These are phyloP conservation scores for Exserohilum turcica DNA, from an alignment of 2,329 filamentous ascomycete species.

Conservation along the genomic window DNA sequence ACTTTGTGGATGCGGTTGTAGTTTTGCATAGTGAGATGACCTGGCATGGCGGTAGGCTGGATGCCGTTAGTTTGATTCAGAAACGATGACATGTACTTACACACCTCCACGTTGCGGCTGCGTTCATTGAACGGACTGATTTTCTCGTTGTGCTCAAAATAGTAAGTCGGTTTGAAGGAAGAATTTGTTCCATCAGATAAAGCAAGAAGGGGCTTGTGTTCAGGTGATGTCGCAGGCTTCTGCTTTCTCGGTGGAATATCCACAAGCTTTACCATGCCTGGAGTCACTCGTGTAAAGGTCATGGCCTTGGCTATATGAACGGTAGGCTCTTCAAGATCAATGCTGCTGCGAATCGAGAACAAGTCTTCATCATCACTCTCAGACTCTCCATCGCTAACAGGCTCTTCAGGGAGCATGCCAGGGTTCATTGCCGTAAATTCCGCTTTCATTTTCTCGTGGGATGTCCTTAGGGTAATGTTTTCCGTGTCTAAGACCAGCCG, in stretches of 20 bases:
- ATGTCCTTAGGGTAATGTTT: constrained; percentile 9
- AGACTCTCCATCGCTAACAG: neutral
- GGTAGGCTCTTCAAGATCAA: constrained; percentile 27
- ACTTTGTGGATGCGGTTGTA: constrained; percentile 6
- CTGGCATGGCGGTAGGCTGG: neutral
- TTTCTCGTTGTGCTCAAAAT: constrained; percentile 3
- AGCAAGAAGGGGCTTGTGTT: neutral
- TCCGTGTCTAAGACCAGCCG: constrained; percentile 17
- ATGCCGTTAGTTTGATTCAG: neutral
- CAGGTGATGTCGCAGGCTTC: neutral
- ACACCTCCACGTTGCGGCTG: constrained; percentile 4
- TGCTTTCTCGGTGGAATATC: constrained; percentile 25
- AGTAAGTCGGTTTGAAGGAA: neutral
- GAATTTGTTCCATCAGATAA: neutral
- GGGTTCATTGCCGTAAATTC: constrained; percentile 4
- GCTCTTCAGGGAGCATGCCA: neutral
- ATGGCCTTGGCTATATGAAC: constrained; percentile 19
- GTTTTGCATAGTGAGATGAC: neutral
- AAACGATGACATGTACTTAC: neutral
- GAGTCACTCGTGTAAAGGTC: constrained; percentile 15
- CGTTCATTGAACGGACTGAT: constrained; percentile 5
- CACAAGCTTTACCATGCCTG: constrained; percentile 29
- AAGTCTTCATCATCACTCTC: constrained; percentile 16
- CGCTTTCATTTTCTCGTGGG: constrained; percentile 20
- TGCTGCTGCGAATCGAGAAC: constrained; percentile 21